Percentiles rank a stretch among this genome's conserved stretches.
These are phyloP conservation scores for Phytophthora quininea DNA, from an alignment of 352 stramenopile species.

Conservation along the genomic window DNA sequence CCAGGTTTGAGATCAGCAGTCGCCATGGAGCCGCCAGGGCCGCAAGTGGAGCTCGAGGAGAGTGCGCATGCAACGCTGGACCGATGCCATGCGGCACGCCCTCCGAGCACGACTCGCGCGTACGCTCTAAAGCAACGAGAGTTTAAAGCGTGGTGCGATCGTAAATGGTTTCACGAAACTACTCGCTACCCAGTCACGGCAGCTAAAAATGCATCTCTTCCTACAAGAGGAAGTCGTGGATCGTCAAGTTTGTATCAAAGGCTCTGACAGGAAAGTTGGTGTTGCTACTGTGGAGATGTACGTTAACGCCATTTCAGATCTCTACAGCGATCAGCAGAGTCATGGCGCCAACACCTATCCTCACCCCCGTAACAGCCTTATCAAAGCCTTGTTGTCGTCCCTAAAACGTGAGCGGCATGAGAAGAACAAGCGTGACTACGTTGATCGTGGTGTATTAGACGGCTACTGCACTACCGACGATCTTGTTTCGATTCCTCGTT, in stretches of 20 bases:
- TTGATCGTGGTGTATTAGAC: not conserved
- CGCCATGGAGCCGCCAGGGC: slow-evolving; percentile 2
- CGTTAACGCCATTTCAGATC: not conserved
- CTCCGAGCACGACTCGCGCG: not conserved
- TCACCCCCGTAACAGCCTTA: not conserved
- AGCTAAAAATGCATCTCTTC: not conserved
- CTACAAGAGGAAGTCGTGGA: not conserved
- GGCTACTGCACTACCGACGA: not conserved
- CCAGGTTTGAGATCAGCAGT: not conserved
- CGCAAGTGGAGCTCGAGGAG: slow-evolving; percentile 1
- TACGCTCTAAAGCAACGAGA: not conserved
- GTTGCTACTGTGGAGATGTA: not conserved
- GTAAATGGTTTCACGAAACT: not conserved
- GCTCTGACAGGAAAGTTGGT: too few relatives aligned
- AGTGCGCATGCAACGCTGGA: slow-evolving; percentile 3
- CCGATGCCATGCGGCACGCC: not conserved
- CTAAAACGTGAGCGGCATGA: not conserved
- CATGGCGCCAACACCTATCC: not conserved
- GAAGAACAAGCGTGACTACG: slow-evolving; percentile 2
- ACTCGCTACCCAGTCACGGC: too few relatives aligned
- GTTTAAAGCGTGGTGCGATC: not conserved
- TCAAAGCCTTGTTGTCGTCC: not conserved
- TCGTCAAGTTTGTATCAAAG: not conserved
- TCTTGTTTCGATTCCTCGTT: not conserved
- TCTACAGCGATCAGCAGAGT: not conserved